Conservation (phyloP, 306 rosid species). For the Ziziphus jujuba region DNA sequence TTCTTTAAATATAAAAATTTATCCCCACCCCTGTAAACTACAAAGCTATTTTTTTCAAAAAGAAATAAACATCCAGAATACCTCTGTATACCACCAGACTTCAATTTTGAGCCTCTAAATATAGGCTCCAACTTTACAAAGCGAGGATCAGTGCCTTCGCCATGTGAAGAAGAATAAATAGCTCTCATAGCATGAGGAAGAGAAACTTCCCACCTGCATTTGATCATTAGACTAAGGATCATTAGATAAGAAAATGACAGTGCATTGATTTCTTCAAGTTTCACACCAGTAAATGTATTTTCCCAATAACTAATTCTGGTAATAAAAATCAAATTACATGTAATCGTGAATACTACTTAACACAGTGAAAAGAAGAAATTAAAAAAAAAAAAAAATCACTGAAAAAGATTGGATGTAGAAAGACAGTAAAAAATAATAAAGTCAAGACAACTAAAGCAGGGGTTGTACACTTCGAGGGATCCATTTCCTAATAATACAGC, state of each 20-base stretch:
- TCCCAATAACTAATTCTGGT: no score
- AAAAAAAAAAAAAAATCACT: not conserved
- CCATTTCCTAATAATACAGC: conserved; percentile 92
- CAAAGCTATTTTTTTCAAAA: not conserved
- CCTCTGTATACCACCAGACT: conserved; percentile 64
- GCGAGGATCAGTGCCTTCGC: conserved; percentile 83
- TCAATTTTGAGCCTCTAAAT: conserved; percentile 76
- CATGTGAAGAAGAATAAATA: conserved; percentile 43
- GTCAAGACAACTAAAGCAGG: conserved; percentile 25
- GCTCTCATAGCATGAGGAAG: conserved; percentile 58
- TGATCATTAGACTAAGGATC: conserved; percentile 25
- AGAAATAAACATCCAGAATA: conserved; percentile 14
- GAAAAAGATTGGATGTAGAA: not conserved
- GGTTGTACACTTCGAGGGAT: conserved; percentile 90
- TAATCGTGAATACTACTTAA: not conserved
- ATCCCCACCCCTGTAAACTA: not conserved
- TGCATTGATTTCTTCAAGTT: no score
- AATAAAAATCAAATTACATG: no score
- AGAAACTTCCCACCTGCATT: conserved; percentile 95
- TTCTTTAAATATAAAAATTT: no score
- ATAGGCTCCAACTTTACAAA: conserved; percentile 77
- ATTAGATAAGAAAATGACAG: conserved; percentile 16
- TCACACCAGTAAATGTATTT: no score
- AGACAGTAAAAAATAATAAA: not conserved
- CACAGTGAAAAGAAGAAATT: not conserved